A percentile compares a stretch with the other conserved stretches of the same genome.
phyloP scores from a whole-genome alignment of 352 stramenopile species.

The Globisporangium camurandrum region DNA sequence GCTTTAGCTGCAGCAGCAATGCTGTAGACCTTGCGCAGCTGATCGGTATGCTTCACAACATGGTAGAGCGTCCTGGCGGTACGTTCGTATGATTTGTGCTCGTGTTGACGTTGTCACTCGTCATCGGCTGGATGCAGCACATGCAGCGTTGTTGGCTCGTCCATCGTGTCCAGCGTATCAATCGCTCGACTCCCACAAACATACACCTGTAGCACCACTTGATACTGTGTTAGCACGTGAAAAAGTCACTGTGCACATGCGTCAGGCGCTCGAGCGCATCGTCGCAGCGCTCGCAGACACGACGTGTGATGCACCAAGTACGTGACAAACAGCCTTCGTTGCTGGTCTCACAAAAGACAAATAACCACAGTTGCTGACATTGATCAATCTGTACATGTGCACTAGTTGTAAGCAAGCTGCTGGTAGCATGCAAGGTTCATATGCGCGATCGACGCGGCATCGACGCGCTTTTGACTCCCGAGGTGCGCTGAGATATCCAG shows the following conservation, averaged over 20 bases:
- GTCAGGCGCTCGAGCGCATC: conserved; percentile 7
- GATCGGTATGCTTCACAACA: conserved; percentile 34
- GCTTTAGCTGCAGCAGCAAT: too few species aligned
- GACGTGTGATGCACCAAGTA: conserved; percentile 17
- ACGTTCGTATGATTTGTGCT: too few species aligned
- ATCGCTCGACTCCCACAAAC: too few species aligned
- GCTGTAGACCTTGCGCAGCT: conserved; percentile 14
- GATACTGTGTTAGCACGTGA: conserved; percentile 12
- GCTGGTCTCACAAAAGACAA: neutral
- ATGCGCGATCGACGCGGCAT: conserved; percentile 66
- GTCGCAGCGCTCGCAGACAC: conserved; percentile 4
- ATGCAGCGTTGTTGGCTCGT: too few species aligned
- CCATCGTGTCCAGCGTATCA: too few species aligned
- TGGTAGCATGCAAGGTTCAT: conserved; percentile 41
- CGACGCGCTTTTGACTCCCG: conserved; percentile 31
- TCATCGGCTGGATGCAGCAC: too few species aligned
- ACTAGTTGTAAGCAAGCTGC: conserved; percentile 15
- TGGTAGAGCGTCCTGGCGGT: conserved; percentile 22
- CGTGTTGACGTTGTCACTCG: too few species aligned
- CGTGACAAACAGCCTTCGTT: neutral
- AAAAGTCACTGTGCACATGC: conserved; percentile 12
- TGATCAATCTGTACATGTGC: too few species aligned
- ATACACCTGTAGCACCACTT: too few species aligned
- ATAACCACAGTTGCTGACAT: neutral
- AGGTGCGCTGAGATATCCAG: conserved; percentile 16